phyloP scores from a whole-genome alignment of 75 land plant genomes.

The Pinus tabuliformis region DNA sequence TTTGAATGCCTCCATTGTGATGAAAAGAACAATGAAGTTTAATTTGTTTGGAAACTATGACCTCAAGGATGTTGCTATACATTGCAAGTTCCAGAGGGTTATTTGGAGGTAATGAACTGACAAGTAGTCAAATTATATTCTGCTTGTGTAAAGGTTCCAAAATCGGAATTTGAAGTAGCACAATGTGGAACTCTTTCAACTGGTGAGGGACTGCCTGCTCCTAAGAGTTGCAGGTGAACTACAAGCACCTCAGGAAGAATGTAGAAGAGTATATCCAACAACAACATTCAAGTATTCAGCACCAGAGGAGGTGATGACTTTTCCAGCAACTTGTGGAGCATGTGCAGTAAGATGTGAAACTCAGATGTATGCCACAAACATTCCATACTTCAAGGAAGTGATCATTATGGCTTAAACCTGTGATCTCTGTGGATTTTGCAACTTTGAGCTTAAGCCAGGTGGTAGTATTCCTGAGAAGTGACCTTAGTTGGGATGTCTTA shows the following conservation, averaged over 20 bases:
- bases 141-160: slow-evolving; percentile 95
- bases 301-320: slow-evolving; percentile 96
- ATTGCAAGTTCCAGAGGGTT: slow-evolving; percentile 55
- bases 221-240: too few relatives aligned
- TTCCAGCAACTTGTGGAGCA: slow-evolving; percentile 93
- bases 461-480: slow-evolving; percentile 80
- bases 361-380: slow-evolving; percentile 82
- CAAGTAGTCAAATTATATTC: slow-evolving; percentile 98
- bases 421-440: slow-evolving; percentile 89
- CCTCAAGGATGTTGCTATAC: slow-evolving; percentile 72
- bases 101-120: slow-evolving; percentile 66
- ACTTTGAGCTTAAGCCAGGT: slow-evolving; percentile 93
- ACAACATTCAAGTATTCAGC: slow-evolving; percentile 55
- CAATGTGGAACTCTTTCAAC: slow-evolving; percentile 95
- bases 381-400: slow-evolving; percentile 96
- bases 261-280: too few relatives aligned
- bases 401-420: slow-evolving; percentile 93
- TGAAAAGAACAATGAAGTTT: too few relatives aligned
- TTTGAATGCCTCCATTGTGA: too few relatives aligned
- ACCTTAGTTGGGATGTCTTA: slow-evolving; percentile 89
- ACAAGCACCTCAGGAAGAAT: too few relatives aligned
- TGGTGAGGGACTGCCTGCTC: slow-evolving; percentile 7
- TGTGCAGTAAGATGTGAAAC: slow-evolving; percentile 79
- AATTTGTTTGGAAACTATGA: slow-evolving; percentile 35
- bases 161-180: slow-evolving; percentile 96